Evolutionary conservation across 768 basidiomycete genomes (phyloP), one percentile per base, ranked within the genome.

Genomic region (Leucosporidium scottii): DNA sequence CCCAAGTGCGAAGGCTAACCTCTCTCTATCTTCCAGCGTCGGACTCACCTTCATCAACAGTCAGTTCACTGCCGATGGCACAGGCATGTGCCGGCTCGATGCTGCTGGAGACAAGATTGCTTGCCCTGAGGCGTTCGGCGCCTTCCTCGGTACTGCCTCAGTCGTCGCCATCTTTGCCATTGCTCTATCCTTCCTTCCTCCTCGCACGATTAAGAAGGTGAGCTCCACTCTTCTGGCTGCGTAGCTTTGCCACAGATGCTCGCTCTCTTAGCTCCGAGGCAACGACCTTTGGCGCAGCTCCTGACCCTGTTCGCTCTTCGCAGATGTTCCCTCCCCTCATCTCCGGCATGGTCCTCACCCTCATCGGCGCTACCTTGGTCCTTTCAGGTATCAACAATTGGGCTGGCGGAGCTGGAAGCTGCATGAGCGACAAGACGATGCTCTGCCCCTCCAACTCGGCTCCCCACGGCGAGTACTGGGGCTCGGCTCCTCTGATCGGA

Each of bases 401-500:
- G 90, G 90, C 86, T 54, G 89, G 90, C 50, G 90, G 90, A 15
- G 85, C 86, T 7, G 89, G 88, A 67, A 82, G 83, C 66, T 92
- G 90, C 76, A 34, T 59, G 50, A 27, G 20, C 36, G 64, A 50
- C 31, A 25, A 25, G 53, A 54, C 53, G n/a, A 78, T 81, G 58
- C 67, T 70, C 4, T 81, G 84, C 25, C 87, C 87, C 1, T 78
- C 79, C 4, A 83, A 81, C 13, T 86, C 87, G 1, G 82, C 86
- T 60, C 90, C 87, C 75, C 77, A 80, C 65, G 80, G 89, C 3
- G 91, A 89, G 71, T 89, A 88, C 4, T 66, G 0, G 30, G 61
- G 61, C 3, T 50, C 55, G n/a, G 54, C 66, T 4, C 60, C 36
- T 10, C 54, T 57, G 0, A 62, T 67, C 48, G 53, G 53, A 4